Evolutionary conservation across 805 yeast species (phyloP).

Genomic region (Saccharomycopsis lassenensis): DNA sequence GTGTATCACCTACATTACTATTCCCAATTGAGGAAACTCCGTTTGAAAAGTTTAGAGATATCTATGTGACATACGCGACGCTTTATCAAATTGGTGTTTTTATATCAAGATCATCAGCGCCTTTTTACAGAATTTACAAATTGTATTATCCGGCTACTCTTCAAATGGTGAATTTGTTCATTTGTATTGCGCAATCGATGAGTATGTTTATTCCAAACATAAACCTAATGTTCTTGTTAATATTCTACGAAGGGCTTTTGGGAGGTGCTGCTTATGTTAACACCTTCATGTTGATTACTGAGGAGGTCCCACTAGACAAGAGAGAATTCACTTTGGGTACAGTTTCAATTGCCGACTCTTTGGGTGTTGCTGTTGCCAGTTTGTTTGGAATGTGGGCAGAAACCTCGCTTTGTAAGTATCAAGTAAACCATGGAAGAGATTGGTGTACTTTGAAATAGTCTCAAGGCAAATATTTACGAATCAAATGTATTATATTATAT

Average conservation of each 20-base stretch:
- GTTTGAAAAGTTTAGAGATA: slow-evolving; percentile 63
- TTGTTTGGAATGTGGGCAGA: slow-evolving; percentile 65
- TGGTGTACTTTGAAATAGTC: slow-evolving; percentile 48
- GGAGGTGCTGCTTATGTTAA: slow-evolving; percentile 91
- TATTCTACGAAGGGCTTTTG: slow-evolving; percentile 79
- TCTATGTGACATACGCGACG: slow-evolving; percentile 85
- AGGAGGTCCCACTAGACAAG: slow-evolving; percentile 36
- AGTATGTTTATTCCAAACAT: slow-evolving; percentile 46
- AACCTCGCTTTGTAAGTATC: slow-evolving; percentile 58
- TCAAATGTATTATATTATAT: too few relatives aligned
- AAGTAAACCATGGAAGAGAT: slow-evolving; percentile 59
- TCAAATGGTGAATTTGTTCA: slow-evolving; percentile 51
- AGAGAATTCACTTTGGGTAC: slow-evolving; percentile 77
- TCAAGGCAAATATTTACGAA: too few relatives aligned
- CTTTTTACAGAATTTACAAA: slow-evolving; percentile 44
- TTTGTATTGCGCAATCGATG: slow-evolving; percentile 57
- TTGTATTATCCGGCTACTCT: slow-evolving; percentile 54
- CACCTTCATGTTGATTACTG: slow-evolving; percentile 71
- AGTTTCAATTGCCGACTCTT: slow-evolving; percentile 73
- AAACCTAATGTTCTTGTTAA: slow-evolving; percentile 48
- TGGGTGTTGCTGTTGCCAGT: slow-evolving; percentile 80
- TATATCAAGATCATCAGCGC: slow-evolving; percentile 76
- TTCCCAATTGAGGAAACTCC: slow-evolving; percentile 68
- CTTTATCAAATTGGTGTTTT: slow-evolving; percentile 89
- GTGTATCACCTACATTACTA: slow-evolving; percentile 77